Base-by-base conservation (phyloP, 2,329 filamentous ascomycete species). In the Hymenotorrendiella dingleyae region DNA sequence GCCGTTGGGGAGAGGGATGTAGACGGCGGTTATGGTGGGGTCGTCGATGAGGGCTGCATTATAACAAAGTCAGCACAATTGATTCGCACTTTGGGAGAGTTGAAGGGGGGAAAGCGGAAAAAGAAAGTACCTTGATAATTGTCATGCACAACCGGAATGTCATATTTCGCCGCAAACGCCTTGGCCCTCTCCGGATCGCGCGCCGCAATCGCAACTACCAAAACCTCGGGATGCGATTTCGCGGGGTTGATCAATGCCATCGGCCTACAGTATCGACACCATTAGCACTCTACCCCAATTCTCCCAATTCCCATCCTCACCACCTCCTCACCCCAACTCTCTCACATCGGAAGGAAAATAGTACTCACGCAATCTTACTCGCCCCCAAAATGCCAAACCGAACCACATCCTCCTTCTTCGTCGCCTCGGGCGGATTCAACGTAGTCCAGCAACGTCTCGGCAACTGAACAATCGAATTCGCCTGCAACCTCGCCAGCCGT, bases 181-280 rank as follows among this genome's bases (percentile, higher is more conserved):
- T 66, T 58, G 1, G 75, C 76, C 38, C 63, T 70, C 4, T 55
- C 57, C 23, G 52, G 60, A 54, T 76, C 68, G 4, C 75, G 65
- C 3, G 74, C 72, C 3, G 76, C 73, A 1, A 80, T 66, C 4
- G 68, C 71, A 7, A 69, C 64, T 10, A 80, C 46, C 10, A 76
- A 62, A 11, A 78, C 70, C 28, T 76, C 72, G 0, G 74, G 63
- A 50, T 80, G 75, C 3, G 64, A 67, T 47, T 64, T 69, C 11
- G 74, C 73, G 0, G 75, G 73, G 2, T 46, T 54, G 26, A 78
- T 68, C 14, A 76, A 50, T 10, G 66, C 65, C 12, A 59, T 40
- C 0, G 68, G 67, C 7, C 65, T 70, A 45, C 29, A 12, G 12
- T 26, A 11, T 27, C 16, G 23, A 3, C 6, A 11, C 3, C 3